Percentiles rank a stretch among this genome's conserved stretches.
Conservation (phyloP, 192 early-diverging fungal species). For the Mortierella alpina region DNA sequence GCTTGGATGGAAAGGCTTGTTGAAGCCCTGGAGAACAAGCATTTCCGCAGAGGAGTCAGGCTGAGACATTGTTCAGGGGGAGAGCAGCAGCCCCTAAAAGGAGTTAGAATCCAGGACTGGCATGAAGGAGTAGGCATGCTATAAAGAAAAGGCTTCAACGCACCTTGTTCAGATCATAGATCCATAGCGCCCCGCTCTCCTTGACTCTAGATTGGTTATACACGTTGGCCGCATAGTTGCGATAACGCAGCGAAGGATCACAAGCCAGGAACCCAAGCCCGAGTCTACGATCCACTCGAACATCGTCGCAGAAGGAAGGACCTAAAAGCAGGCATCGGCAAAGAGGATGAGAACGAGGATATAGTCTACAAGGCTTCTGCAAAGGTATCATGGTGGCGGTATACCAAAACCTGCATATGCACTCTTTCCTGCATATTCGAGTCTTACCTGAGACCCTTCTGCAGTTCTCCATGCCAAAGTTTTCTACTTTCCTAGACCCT, state of each 20-base stretch:
- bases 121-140: neutral
- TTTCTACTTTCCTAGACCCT: conserved; percentile 24
- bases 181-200: conserved; percentile 44
- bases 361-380: neutral
- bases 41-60: conserved; percentile 45
- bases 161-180: conserved; percentile 52
- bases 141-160: too few species aligned
- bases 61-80: neutral
- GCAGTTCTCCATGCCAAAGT: conserved; percentile 51
- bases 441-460: conserved; percentile 29
- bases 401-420: too few species aligned
- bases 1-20: conserved; percentile 45
- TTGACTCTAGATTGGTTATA: conserved; percentile 44
- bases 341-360: neutral
- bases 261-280: conserved; percentile 39
- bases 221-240: conserved; percentile 48
- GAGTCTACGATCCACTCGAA: conserved; percentile 46
- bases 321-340: neutral
- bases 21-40: conserved; percentile 43
- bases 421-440: neutral
- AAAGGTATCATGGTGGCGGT: too few species aligned
- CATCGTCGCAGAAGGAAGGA: conserved; percentile 43
- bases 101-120: neutral
- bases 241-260: conserved; percentile 42
- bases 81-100: neutral